These are phyloP conservation scores for Naganishia cerealis DNA, from an alignment of 1,284 basidiomycete genomes.

Conservation along the genomic window DNA sequence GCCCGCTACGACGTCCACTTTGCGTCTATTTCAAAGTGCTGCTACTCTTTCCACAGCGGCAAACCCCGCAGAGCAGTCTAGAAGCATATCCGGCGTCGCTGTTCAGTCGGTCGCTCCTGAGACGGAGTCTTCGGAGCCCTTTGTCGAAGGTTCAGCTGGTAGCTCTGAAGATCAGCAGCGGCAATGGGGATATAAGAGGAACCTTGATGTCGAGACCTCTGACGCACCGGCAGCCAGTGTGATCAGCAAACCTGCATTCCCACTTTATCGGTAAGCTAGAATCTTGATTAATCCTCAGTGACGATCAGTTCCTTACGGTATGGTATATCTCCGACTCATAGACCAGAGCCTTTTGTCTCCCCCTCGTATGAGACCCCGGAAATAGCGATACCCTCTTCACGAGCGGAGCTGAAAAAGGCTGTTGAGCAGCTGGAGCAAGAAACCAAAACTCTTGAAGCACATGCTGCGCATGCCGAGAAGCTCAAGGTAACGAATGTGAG, in stretches of 20 bases:
- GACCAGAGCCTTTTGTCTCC: conserved; percentile 2
- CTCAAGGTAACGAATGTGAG: conserved; percentile 6
- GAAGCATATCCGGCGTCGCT: not conserved
- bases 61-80: not conserved
- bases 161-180: not conserved
- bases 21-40: not conserved
- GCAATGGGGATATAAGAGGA: not conserved
- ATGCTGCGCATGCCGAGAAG: conserved; percentile 2
- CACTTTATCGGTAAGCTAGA: conserved; percentile 15
- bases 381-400: not conserved
- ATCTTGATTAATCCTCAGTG: not conserved
- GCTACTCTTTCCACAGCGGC: not conserved
- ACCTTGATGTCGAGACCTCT: not conserved
- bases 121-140: not conserved
- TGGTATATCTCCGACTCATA: not conserved
- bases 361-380: not conserved
- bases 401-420: conserved; percentile 7
- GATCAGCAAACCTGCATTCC: not conserved
- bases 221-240: not conserved
- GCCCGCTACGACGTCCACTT: not conserved
- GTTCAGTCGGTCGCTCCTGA: not conserved
- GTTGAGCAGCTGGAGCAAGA: conserved; percentile 11
- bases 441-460: not conserved
- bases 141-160: not conserved
- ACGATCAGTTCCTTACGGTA: not conserved